These are phyloP conservation scores for Chrysosphaeria jannelii DNA, from an alignment of 2,329 filamentous ascomycete genomes.

Conservation along the genomic window DNA sequence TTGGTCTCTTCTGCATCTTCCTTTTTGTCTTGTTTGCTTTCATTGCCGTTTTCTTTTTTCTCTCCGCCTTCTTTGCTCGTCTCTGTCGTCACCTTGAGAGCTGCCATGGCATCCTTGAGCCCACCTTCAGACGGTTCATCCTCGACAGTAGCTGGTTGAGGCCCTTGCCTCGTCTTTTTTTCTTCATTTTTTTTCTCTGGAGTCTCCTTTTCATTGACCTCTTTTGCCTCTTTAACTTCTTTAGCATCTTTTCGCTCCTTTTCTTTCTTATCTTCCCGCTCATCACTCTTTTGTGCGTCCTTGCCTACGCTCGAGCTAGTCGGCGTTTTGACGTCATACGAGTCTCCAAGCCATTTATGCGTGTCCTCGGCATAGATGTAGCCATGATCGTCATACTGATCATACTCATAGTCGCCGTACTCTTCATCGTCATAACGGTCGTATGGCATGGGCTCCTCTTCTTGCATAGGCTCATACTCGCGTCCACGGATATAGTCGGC, in stretches of 20 bases:
- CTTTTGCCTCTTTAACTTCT: conserved; percentile 1
- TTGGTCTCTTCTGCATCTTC: conserved; percentile 1
- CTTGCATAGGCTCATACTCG: conserved; percentile 16
- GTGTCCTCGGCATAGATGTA: conserved; percentile 9
- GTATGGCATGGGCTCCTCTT: no score
- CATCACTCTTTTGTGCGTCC: conserved; percentile 1
- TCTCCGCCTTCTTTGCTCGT: conserved; percentile 1
- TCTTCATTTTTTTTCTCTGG: no score
- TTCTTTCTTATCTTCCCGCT: not conserved
- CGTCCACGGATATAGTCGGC: conserved; percentile 19
- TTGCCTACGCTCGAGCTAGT: conserved; percentile 1
- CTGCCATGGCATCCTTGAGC: conserved; percentile 2
- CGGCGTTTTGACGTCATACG: not conserved
- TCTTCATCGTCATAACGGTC: conserved; percentile 8
- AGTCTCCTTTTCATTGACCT: not conserved
- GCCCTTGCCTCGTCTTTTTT: not conserved
- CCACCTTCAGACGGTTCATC: not conserved
- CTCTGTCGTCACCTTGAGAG: conserved; percentile 1
- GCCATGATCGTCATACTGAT: conserved; percentile 1
- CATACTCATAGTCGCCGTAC: conserved; percentile 9
- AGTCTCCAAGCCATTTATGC: not conserved
- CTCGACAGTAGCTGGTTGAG: not conserved
- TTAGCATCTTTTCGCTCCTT: not conserved
- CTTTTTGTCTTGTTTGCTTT: not conserved
- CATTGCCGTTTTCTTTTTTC: not conserved